Evolutionary conservation across 257 asterid genomes (phyloP).

Genomic region (Lycium ferocissimum): DNA sequence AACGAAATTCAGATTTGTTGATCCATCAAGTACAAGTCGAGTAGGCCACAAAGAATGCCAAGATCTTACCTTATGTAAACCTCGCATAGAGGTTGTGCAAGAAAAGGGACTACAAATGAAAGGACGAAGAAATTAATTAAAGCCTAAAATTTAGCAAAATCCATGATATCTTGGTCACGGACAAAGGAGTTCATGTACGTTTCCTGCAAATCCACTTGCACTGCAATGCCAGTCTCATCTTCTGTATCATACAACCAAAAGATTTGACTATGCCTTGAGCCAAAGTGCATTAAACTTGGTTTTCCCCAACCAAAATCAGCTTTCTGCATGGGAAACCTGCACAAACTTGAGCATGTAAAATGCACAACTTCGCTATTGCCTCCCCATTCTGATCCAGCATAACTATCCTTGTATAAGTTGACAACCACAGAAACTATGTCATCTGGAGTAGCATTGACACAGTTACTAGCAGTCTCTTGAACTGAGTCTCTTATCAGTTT

Average conservation of each 20-base stretch:
- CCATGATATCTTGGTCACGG: not conserved
- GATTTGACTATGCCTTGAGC: not conserved
- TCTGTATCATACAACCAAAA: constrained; percentile 12
- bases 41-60: too few species aligned
- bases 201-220: constrained; percentile 19
- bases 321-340: not conserved
- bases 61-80: too few species aligned
- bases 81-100: too few species aligned
- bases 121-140: too few species aligned
- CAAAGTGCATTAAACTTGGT: not conserved
- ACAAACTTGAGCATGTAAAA: not conserved
- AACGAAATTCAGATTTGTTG: too few species aligned
- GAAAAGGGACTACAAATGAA: too few species aligned
- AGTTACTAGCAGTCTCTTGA: not conserved
- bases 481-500: constrained; percentile 13
- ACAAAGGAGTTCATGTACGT: not conserved
- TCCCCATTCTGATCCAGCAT: not conserved
- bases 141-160: not conserved
- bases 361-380: not conserved
- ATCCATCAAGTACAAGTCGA: too few species aligned
- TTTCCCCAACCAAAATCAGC: constrained; percentile 1
- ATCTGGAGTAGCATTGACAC: not conserved
- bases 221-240: constrained; percentile 7
- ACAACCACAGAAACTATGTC: constrained; percentile 5
- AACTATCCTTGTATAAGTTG: constrained; percentile 4